Conservation (phyloP, 441 rosid genomes). For the Metrosideros polymorpha region DNA sequence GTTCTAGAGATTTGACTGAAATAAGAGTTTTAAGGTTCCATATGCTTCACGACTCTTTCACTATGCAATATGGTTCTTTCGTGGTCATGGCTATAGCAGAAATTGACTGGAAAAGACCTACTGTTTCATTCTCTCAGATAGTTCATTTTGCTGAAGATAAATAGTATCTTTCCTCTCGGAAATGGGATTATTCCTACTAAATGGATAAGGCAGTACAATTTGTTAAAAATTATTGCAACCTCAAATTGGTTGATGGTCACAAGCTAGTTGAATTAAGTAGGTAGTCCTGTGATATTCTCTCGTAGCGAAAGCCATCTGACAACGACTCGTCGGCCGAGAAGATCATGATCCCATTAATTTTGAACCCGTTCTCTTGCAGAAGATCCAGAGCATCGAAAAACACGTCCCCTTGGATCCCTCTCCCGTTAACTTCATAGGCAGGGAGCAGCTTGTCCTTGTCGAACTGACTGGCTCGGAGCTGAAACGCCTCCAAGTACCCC, state of each 20-base stretch:
- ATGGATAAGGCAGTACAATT: neutral
- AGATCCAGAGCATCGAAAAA: constrained; percentile 35
- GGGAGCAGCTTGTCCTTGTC: constrained; percentile 28
- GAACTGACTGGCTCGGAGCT: constrained; percentile 25
- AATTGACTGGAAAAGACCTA: neutral
- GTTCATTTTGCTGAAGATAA: neutral
- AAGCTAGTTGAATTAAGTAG: constrained; percentile 31
- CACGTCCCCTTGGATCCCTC: constrained; percentile 51
- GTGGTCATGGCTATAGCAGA: neutral
- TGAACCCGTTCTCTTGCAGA: constrained; percentile 24
- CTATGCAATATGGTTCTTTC: neutral
- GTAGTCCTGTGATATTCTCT: constrained; percentile 44
- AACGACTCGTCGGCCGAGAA: constrained; percentile 46
- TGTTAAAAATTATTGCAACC: neutral
- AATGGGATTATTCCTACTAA: neutral
- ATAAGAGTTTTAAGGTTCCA: neutral
- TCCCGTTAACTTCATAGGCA: constrained; percentile 46
- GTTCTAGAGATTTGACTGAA: neutral
- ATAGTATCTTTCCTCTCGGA: neutral
- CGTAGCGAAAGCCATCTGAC: constrained; percentile 20
- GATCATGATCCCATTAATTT: constrained; percentile 46
- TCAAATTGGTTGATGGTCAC: neutral
- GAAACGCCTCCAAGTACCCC: constrained; percentile 23
- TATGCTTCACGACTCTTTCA: neutral
- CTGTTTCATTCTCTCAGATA: neutral